Evolutionary conservation across 768 basidiomycete species (phyloP).

Genomic region (Pluteus cervinus): DNA sequence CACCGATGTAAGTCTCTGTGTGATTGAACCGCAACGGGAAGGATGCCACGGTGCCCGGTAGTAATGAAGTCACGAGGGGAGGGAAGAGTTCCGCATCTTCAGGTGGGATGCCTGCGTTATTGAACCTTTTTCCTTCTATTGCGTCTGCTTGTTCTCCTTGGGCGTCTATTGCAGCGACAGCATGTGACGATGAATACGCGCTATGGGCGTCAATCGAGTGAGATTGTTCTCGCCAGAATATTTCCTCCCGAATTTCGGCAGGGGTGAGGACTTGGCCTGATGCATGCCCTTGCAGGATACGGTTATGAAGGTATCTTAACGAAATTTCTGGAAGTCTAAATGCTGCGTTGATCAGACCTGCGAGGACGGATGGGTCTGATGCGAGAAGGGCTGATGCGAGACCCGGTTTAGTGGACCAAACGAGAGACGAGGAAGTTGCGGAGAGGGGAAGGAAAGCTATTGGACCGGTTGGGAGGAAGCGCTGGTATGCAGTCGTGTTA

Average conservation of each 20-base stretch:
- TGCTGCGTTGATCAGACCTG: slow-evolving; percentile 81
- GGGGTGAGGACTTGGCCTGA: slow-evolving; percentile 39
- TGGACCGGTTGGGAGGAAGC: slow-evolving; percentile 92
- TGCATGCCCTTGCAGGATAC: slow-evolving; percentile 49
- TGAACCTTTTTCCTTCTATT: slow-evolving; percentile 18
- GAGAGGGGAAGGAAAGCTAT: slow-evolving; percentile 92
- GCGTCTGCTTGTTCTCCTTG: no score
- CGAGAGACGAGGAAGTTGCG: slow-evolving; percentile 73
- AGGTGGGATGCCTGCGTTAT: slow-evolving; percentile 50
- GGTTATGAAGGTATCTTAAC: slow-evolving; percentile 56
- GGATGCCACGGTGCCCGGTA: slow-evolving; percentile 70
- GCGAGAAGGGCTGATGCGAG: slow-evolving; percentile 69
- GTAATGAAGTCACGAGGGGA: slow-evolving; percentile 67
- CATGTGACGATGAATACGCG: slow-evolving; percentile 43
- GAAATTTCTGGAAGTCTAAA: slow-evolving; percentile 80
- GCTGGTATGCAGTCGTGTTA: slow-evolving; percentile 84
- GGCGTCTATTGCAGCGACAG: no score
- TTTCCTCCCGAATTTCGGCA: slow-evolving; percentile 51
- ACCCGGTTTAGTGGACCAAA: slow-evolving; percentile 86
- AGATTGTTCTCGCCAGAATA: slow-evolving; percentile 67
- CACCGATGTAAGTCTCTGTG: slow-evolving; percentile 81
- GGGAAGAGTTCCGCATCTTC: slow-evolving; percentile 60
- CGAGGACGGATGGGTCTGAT: slow-evolving; percentile 57
- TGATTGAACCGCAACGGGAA: slow-evolving; percentile 90
- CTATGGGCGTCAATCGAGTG: slow-evolving; percentile 63